Base-by-base conservation (phyloP, 192 early-diverging fungal species). In the Podila horticola region DNA sequence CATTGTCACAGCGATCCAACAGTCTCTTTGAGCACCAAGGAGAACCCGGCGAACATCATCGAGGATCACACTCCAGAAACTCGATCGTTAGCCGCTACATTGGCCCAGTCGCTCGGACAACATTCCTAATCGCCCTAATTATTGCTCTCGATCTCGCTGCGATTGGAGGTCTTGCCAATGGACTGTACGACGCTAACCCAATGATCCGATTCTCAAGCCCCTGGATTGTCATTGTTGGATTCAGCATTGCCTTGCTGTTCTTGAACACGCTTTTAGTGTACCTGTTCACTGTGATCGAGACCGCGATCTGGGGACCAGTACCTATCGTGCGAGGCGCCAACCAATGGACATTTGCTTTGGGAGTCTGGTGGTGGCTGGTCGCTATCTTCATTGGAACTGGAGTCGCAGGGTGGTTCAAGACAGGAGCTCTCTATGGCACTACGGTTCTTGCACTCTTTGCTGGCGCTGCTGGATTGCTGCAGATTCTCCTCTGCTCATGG, bases 281-380 rank as follows among this genome's bases (percentile, higher is more conserved):
- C 22, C n/a, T 69, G 33, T 33, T 30, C 12, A 81, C 77, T 19
- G 33, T 41, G 3, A 31, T 81, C 0, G 77, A 81, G n/a, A 38
- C 60, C 0, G 29, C 15, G 22, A 52, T 81, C 29, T 69, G 33
- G 29, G 77, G 71, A 0, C 64, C 70, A 5, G 71, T 81, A 0
- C 71, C 77, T 1, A 64, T 73, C 22, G 61, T 61, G 5, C 38
- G 48, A 9, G 66, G 65, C 3, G 62, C 58, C 2, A 58, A 60
- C 4, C 66, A 72, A 19, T 81, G 77, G 77, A 81, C 71, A 2
- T 26, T 81, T n/a, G 77, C 77, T 8, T 52, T 81, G 1, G 77
- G 77, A 1, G 26, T 73, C 13, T 81, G 77, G 77, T 81, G 77
- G 77, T 81, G 77, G 77, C 1, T 69, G 13, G 31, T 81, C 9